A percentile compares a stretch with the other conserved stretches of the same genome.
phyloP scores from a whole-genome alignment of 306 rosid species.

The Nissolia schottii region DNA sequence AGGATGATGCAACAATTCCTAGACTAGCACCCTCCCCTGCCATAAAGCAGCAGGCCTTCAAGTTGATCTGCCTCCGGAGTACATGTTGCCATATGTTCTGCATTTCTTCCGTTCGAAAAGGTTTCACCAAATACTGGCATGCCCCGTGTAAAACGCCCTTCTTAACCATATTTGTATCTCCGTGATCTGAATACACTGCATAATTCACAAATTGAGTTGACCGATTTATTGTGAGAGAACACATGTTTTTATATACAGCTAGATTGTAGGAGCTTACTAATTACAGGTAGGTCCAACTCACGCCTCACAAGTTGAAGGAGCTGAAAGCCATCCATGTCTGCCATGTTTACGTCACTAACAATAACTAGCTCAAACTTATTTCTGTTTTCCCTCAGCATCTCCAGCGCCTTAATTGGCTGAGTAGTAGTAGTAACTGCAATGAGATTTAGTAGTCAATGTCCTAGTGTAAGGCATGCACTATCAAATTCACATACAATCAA shows the following conservation, averaged over 20 bases:
- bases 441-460: background rate
- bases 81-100: constrained; percentile 92
- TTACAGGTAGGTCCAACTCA: constrained; percentile 86
- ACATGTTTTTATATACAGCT: background rate
- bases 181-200: constrained; percentile 77
- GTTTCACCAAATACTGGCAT: constrained; percentile 75
- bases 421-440: constrained; percentile 68
- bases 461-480: background rate
- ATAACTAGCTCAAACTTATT: constrained; percentile 67
- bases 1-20: no score
- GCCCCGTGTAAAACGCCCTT: constrained; percentile 87
- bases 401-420: constrained; percentile 58
- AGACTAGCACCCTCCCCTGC: no score
- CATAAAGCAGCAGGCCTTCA: constrained; percentile 23
- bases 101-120: constrained; percentile 70
- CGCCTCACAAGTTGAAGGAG: constrained; percentile 74
- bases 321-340: constrained; percentile 90
- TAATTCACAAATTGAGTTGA: no score
- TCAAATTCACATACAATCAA: background rate
- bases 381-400: constrained; percentile 62
- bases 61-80: constrained; percentile 52
- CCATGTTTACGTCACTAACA: constrained; percentile 85
- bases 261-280: constrained; percentile 49
- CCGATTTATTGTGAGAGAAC: background rate
- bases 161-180: constrained; percentile 73